phyloP scores from a whole-genome alignment of 768 basidiomycete species.

The Hortiboletus campestris region DNA sequence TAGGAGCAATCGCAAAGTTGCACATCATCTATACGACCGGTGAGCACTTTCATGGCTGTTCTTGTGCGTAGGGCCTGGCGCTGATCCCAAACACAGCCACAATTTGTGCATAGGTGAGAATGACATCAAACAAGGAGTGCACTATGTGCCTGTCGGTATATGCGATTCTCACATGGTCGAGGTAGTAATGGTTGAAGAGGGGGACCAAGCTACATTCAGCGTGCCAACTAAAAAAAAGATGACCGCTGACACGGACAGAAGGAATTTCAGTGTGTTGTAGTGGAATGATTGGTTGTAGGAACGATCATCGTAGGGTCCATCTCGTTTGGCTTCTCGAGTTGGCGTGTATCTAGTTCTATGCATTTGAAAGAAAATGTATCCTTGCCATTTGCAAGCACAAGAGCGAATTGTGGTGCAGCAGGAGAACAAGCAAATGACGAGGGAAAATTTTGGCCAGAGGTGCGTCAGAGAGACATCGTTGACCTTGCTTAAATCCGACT shows the following conservation, averaged over 20 bases:
- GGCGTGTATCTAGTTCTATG: background rate
- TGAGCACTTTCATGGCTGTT: background rate
- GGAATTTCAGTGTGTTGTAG: background rate
- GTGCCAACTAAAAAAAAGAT: too few species aligned
- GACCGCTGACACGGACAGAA: too few species aligned
- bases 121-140: background rate
- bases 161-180: background rate
- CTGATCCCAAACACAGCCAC: background rate
- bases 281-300: too few species aligned
- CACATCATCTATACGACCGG: background rate
- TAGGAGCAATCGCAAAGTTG: background rate
- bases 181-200: conserved; percentile 4
- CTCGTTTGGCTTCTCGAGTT: background rate
- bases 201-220: background rate
- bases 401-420: background rate
- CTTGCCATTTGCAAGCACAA: too few species aligned
- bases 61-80: too few species aligned
- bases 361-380: background rate
- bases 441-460: background rate
- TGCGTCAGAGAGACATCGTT: background rate
- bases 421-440: background rate
- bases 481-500: background rate
- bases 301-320: too few species aligned
- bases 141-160: background rate
- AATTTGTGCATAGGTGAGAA: fast-evolving